Evolutionary conservation across 2,329 filamentous ascomycete genomes (phyloP).

Genomic region (Botrytis porri): DNA sequence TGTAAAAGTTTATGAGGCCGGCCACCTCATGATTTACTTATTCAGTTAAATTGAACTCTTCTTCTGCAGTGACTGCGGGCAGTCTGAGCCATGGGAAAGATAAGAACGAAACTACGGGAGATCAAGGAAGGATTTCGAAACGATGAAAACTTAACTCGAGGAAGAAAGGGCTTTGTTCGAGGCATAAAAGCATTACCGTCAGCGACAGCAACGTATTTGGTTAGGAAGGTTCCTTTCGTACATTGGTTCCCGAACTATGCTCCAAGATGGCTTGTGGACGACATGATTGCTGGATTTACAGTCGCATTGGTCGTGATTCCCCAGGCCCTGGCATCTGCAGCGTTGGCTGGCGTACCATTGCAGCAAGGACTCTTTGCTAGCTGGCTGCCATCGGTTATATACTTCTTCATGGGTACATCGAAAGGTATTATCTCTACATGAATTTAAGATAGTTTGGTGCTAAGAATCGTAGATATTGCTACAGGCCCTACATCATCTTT

Average conservation of each 20-base stretch:
- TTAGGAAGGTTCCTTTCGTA: conserved; percentile 59
- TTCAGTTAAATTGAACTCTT: neutral
- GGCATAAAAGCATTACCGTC: conserved; percentile 44
- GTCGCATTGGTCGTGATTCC: conserved; percentile 60
- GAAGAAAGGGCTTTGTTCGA: conserved; percentile 17
- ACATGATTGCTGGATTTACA: conserved; percentile 60
- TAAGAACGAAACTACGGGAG: neutral
- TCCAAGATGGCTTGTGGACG: conserved; percentile 58
- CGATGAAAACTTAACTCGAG: conserved; percentile 19
- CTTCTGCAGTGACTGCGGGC: neutral
- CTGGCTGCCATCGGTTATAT: conserved; percentile 56
- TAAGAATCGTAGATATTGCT: conserved; percentile 50
- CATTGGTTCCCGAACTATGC: conserved; percentile 63
- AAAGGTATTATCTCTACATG: conserved; percentile 47
- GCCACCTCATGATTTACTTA: neutral
- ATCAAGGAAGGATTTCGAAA: conserved; percentile 14
- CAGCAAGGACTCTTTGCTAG: conserved; percentile 58
- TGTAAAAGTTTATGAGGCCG: neutral
- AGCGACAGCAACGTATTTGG: conserved; percentile 52
- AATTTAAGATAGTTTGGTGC: neutral
- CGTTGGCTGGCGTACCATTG: conserved; percentile 59
- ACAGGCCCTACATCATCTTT: conserved; percentile 63
- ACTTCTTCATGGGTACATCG: conserved; percentile 59
- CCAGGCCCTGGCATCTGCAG: conserved; percentile 60
- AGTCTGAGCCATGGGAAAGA: neutral